phyloP scores from a whole-genome alignment of 768 basidiomycete genomes.

The Rhizopogon vinicolor region DNA sequence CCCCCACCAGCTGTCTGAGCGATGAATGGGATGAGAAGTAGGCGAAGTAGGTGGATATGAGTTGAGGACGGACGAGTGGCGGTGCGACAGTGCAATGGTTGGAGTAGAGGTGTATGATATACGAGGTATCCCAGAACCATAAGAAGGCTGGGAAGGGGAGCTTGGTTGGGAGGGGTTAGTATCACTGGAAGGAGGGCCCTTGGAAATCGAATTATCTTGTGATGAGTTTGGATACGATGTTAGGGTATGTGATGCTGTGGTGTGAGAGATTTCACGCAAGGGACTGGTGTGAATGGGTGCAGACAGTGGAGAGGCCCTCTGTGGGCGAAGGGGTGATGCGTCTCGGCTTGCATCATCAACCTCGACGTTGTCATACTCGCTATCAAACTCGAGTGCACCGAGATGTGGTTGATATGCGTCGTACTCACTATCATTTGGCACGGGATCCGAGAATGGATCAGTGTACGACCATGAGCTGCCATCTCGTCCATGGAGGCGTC shows the following conservation, averaged over 20 bases:
- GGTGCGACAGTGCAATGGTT: conserved; percentile 23
- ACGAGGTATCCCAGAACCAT: conserved; percentile 18
- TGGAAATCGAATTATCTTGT: conserved; percentile 16
- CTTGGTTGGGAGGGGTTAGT: conserved; percentile 10
- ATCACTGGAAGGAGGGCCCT: conserved; percentile 22
- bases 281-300: conserved; percentile 23
- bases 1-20: conserved; percentile 76
- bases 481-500: conserved; percentile 8
- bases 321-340: conserved; percentile 8
- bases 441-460: conserved; percentile 39
- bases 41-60: conserved; percentile 34
- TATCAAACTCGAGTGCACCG: conserved; percentile 12
- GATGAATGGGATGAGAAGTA: conserved; percentile 45
- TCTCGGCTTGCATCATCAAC: conserved; percentile 10
- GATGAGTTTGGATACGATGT: conserved; percentile 20
- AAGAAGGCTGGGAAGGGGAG: conserved; percentile 12
- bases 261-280: conserved; percentile 26
- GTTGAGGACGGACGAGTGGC: conserved; percentile 40
- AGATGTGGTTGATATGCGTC: conserved; percentile 9
- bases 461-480: conserved; percentile 32
- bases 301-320: conserved; percentile 10
- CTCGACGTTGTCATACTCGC: conserved; percentile 13
- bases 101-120: conserved; percentile 25
- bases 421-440: conserved; percentile 14
- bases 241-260: conserved; percentile 17